phyloP scores from a whole-genome alignment of 495 filamentous ascomycete genomes.

The Daldinia childiae region DNA sequence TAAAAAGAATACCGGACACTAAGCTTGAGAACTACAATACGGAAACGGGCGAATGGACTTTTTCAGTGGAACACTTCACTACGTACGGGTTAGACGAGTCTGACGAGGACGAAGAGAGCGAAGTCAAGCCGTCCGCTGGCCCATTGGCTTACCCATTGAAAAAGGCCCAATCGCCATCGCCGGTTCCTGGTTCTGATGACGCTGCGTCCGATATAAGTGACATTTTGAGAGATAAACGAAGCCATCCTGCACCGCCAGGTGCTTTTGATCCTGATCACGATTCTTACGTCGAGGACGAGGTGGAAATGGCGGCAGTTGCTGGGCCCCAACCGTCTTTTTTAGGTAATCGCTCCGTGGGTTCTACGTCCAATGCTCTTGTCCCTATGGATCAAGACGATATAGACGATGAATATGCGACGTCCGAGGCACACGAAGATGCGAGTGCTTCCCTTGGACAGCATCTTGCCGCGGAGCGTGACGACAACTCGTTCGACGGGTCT shows the following conservation, averaged over 20 bases:
- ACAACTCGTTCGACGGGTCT: conserved; percentile 50
- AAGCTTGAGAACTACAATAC: conserved; percentile 80
- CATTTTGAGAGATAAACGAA: conserved; percentile 80
- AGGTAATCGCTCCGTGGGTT: conserved; percentile 86
- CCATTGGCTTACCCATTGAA: conserved; percentile 3
- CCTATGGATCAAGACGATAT: conserved; percentile 71
- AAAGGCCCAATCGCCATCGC: background rate
- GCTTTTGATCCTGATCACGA: conserved; percentile 71
- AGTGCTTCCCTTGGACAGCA: conserved; percentile 73
- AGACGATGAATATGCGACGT: conserved; percentile 75
- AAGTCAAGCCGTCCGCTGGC: conserved; percentile 55
- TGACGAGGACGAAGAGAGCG: conserved; percentile 74
- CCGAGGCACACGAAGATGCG: conserved; percentile 79
- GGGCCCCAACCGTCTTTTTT: conserved; percentile 80
- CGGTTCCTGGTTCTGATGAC: conserved; percentile 24
- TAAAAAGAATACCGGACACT: conserved; percentile 80
- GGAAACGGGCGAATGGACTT: conserved; percentile 85
- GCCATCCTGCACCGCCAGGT: conserved; percentile 75
- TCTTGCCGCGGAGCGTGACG: conserved; percentile 72
- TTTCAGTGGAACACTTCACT: conserved; percentile 92
- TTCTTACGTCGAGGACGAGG: conserved; percentile 61
- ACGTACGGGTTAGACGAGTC: conserved; percentile 89
- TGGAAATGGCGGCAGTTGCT: conserved; percentile 44
- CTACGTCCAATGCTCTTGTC: conserved; percentile 72
- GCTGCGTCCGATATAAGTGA: conserved; percentile 68